These are phyloP conservation scores for Elsinoe australis DNA, from an alignment of 2,329 filamentous ascomycete genomes.

Conservation along the genomic window DNA sequence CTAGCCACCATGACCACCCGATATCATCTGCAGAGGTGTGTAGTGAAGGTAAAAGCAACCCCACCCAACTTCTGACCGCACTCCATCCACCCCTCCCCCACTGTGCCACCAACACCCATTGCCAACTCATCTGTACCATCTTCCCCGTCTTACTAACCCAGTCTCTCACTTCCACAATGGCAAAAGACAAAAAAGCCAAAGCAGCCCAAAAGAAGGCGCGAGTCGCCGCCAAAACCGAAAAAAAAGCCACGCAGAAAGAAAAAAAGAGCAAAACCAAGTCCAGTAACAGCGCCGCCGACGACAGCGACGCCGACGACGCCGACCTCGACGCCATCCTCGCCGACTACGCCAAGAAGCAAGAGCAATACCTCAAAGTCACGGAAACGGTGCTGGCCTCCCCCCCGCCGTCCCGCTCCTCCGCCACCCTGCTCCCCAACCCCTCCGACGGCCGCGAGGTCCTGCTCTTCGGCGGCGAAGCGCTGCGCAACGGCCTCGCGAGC, in stretches of 20 bases:
- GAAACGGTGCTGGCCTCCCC: constrained; percentile 61
- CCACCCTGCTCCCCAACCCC: constrained; percentile 76
- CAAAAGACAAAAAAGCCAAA: constrained; percentile 51
- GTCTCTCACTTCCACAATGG: constrained; percentile 31
- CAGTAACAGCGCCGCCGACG: constrained; percentile 55
- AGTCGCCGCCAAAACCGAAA: constrained; percentile 45
- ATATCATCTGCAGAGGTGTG: too few relatives aligned
- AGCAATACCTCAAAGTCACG: constrained; percentile 88
- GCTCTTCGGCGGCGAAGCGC: constrained; percentile 91
- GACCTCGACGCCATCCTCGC: constrained; percentile 90
- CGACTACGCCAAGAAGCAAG: constrained; percentile 84
- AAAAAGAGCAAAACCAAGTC: constrained; percentile 78
- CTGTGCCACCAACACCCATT: background rate
- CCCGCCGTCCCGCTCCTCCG: constrained; percentile 69
- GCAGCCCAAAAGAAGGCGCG: constrained; percentile 39
- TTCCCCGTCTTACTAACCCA: background rate
- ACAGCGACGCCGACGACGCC: constrained; percentile 84
- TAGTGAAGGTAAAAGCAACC: background rate
- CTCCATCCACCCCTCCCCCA: background rate
- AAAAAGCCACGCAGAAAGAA: constrained; percentile 65
- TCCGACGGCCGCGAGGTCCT: constrained; percentile 81
- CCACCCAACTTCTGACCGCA: background rate
- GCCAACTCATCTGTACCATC: background rate
- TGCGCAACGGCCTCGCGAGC: constrained; percentile 75
- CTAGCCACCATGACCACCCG: too few relatives aligned